phyloP scores from a whole-genome alignment of 2,329 filamentous ascomycete genomes.

The Colletotrichum cordylinicola region DNA sequence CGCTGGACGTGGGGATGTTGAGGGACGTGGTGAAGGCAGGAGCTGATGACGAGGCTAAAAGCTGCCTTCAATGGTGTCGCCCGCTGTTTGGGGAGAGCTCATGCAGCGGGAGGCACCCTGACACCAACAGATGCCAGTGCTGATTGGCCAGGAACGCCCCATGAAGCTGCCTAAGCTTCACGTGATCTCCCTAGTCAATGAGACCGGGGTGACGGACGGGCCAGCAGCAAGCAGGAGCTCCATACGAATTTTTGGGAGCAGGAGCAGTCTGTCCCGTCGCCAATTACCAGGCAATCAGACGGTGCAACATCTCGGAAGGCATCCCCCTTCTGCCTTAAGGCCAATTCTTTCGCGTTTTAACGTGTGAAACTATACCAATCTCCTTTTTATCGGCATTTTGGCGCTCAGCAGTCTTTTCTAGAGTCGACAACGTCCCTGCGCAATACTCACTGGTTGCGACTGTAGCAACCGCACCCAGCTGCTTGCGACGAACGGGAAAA shows the following conservation, averaged over 20 bases:
- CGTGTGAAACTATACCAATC: background rate
- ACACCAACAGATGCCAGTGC: background rate
- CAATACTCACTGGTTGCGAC: background rate
- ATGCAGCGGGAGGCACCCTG: constrained; percentile 15
- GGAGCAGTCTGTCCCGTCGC: background rate
- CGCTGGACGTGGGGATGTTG: constrained; percentile 28
- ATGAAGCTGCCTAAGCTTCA: constrained; percentile 13
- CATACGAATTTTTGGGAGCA: constrained; percentile 10
- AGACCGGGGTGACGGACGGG: background rate
- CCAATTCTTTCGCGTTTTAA: constrained; percentile 5
- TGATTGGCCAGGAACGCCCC: constrained; percentile 1
- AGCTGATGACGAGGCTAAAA: constrained; percentile 62
- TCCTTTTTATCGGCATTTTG: background rate
- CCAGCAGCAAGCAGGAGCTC: constrained; percentile 9
- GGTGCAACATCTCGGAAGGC: background rate
- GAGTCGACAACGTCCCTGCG: background rate
- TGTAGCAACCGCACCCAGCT: background rate
- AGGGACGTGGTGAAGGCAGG: constrained; percentile 27
- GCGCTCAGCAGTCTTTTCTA: background rate
- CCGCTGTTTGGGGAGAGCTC: constrained; percentile 20
- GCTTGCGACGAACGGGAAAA: background rate
- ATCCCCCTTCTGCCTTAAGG: background rate
- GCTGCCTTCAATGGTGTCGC: constrained; percentile 46
- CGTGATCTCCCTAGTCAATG: background rate
- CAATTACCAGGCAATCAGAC: background rate